A percentile compares a stretch with the other conserved stretches of the same genome.
phyloP scores from a whole-genome alignment of 2,329 filamentous ascomycete genomes.

The Hymenoscyphus scutula region DNA sequence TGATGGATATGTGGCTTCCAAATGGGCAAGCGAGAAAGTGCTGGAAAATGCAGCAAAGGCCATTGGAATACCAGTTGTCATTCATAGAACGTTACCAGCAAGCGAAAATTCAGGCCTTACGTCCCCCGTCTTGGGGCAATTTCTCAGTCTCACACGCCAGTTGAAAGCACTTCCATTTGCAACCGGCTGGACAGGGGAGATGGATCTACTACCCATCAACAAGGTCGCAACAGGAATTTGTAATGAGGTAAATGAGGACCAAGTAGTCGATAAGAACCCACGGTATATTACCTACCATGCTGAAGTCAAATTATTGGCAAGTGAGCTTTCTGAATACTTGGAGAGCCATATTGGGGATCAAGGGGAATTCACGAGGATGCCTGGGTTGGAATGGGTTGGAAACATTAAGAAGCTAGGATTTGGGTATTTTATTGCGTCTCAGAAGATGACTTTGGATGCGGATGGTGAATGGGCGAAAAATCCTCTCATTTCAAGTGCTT shows the following conservation, averaged over 20 bases:
- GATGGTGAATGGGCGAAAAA: not conserved
- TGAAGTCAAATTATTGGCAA: not conserved
- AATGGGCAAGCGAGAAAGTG: constrained; percentile 38
- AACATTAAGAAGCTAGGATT: constrained; percentile 4
- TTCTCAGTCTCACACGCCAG: not conserved
- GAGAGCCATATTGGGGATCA: not conserved
- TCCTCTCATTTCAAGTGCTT: constrained; percentile 1
- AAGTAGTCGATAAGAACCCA: not conserved
- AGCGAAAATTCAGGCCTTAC: not conserved
- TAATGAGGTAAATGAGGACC: not conserved
- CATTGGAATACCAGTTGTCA: constrained; percentile 27
- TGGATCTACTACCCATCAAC: constrained; percentile 4
- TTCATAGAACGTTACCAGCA: constrained; percentile 30
- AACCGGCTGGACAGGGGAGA: constrained; percentile 3
- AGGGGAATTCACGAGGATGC: constrained; percentile 2
- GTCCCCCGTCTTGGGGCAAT: not conserved
- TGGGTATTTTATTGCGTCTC: constrained; percentile 9
- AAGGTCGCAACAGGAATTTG: not conserved
- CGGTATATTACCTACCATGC: not conserved
- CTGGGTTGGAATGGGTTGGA: constrained; percentile 8
- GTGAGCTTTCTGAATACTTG: not conserved
- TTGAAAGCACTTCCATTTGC: not conserved
- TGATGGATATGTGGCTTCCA: constrained; percentile 37
- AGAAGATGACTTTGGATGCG: constrained; percentile 6
- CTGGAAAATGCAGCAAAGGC: constrained; percentile 30